Evolutionary conservation across 2,329 filamentous ascomycete genomes (phyloP).

Genomic region (Botryotinia calthae): DNA sequence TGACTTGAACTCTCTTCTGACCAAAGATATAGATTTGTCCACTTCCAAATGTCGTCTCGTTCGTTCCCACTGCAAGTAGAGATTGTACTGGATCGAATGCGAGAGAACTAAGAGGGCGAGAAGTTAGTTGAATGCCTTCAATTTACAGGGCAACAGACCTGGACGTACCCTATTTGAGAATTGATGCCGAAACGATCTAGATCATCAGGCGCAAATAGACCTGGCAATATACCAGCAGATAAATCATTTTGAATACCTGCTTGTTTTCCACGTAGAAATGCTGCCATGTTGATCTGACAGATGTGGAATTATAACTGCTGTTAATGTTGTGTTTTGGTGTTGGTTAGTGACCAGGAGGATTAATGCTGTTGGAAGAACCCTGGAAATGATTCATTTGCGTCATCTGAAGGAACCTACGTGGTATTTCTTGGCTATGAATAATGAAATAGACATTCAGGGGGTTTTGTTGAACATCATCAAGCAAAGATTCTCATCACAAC

Average conservation of each 20-base stretch:
- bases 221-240: constrained; percentile 73
- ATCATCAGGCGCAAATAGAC: constrained; percentile 80
- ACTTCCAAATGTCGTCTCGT: constrained; percentile 78
- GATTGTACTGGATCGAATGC: constrained; percentile 94
- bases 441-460: constrained; percentile 4
- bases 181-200: constrained; percentile 80
- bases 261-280: constrained; percentile 89
- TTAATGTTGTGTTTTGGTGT: constrained; percentile 12
- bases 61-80: constrained; percentile 86
- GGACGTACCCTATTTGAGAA: constrained; percentile 62
- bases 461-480: neutral
- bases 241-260: constrained; percentile 89
- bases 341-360: neutral
- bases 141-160: neutral
- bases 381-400: constrained; percentile 12
- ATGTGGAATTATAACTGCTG: neutral
- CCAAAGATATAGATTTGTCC: constrained; percentile 90
- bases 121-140: constrained; percentile 17
- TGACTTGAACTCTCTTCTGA: constrained; percentile 73
- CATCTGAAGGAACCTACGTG: constrained; percentile 11
- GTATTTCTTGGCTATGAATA: constrained; percentile 6
- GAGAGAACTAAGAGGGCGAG: constrained; percentile 57
- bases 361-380: neutral
- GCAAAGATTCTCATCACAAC: neutral
- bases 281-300: constrained; percentile 60